These are phyloP conservation scores for Irpex sp. DNA, from an alignment of 1,284 basidiomycete species.

Conservation along the genomic window DNA sequence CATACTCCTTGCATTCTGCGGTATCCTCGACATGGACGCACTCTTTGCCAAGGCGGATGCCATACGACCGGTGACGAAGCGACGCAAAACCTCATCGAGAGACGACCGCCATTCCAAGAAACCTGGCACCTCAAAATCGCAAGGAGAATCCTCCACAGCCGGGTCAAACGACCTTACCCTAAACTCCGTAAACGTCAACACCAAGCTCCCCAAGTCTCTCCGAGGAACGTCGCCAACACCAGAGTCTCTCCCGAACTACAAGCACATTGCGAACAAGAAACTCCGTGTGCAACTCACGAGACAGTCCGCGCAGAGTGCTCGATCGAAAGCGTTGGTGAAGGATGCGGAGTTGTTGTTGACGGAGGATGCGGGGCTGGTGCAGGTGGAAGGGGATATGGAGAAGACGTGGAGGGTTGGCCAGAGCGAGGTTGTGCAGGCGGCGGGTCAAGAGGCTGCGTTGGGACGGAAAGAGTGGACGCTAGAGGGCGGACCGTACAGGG, in stretches of 20 bases:
- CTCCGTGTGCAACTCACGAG: constrained; percentile 66
- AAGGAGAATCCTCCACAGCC: not conserved
- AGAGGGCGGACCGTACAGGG: constrained; percentile 84
- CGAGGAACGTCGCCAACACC: constrained; percentile 40
- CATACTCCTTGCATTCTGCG: no score
- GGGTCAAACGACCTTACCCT: constrained; percentile 45
- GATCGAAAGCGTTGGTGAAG: constrained; percentile 53
- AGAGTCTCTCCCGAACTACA: constrained; percentile 41
- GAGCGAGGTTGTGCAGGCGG: constrained; percentile 66
- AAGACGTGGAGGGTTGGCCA: constrained; percentile 88
- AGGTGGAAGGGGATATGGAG: constrained; percentile 78
- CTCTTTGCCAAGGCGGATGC: constrained; percentile 71
- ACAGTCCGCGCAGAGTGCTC: constrained; percentile 53
- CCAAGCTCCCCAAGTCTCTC: constrained; percentile 59
- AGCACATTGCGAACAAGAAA: constrained; percentile 73
- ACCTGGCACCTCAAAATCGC: constrained; percentile 12
- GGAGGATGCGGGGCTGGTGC: constrained; percentile 66
- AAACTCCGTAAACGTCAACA: constrained; percentile 53
- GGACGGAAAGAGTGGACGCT: constrained; percentile 81
- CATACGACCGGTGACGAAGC: constrained; percentile 47
- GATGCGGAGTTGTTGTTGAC: constrained; percentile 60
- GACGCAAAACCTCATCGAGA: constrained; percentile 34
- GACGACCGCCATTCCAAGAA: constrained; percentile 14
- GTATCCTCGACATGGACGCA: constrained; percentile 50
- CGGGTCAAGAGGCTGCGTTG: constrained; percentile 70